Conservation (phyloP, 805 yeast genomes). For the Saccharomycopsis oosterbeekiorum region DNA sequence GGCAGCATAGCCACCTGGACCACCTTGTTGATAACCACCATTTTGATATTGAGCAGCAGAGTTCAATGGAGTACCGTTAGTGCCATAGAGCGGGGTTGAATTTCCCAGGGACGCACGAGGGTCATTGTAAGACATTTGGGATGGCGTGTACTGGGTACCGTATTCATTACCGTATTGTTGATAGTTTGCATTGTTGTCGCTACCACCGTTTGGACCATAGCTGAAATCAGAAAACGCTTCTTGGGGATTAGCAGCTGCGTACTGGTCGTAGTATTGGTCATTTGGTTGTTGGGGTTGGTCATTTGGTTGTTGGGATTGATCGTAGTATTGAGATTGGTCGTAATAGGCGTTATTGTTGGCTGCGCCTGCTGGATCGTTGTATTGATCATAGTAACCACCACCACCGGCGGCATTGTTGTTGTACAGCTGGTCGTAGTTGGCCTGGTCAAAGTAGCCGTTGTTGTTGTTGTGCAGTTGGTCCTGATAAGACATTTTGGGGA, state of each 20-base stretch:
- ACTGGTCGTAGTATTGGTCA: conserved; percentile 32
- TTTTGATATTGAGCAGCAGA: conserved; percentile 86
- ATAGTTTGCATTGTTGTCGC: conserved; percentile 39
- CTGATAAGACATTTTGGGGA: background rate
- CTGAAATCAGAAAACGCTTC: conserved; percentile 62
- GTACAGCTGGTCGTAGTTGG: conserved; percentile 16
- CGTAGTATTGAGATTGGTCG: conserved; percentile 33
- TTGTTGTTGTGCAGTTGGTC: background rate
- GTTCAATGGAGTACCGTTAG: conserved; percentile 58
- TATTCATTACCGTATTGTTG: conserved; percentile 52
- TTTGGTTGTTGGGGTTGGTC: conserved; percentile 28
- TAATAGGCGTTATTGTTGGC: conserved; percentile 23
- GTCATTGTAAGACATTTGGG: conserved; percentile 80
- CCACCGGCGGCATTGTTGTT: conserved; percentile 18
- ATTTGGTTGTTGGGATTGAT: conserved; percentile 31
- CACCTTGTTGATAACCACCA: conserved; percentile 23
- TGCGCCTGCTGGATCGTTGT: conserved; percentile 24
- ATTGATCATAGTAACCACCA: conserved; percentile 29
- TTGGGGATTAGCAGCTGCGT: conserved; percentile 35
- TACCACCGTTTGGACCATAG: conserved; percentile 41
- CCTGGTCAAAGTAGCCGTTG: conserved; percentile 10
- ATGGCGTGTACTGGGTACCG: conserved; percentile 69
- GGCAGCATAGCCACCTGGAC: conserved; percentile 27
- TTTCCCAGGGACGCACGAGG: conserved; percentile 78
- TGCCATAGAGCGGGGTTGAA: conserved; percentile 86